Evolutionary conservation across 306 rosid species (phyloP).

Genomic region (Ormosia emarginata): DNA sequence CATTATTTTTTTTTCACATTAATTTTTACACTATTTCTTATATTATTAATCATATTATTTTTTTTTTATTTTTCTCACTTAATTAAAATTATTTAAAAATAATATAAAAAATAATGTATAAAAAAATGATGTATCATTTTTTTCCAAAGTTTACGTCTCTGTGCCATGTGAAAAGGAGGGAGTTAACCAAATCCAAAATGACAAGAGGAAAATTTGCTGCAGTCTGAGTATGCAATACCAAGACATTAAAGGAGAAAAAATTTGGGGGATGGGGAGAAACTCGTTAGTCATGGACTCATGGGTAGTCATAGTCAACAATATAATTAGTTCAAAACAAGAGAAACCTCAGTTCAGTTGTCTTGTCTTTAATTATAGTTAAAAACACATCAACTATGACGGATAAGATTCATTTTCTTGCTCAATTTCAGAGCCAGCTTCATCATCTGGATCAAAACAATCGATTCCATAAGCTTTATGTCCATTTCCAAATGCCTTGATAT

Average conservation of each 20-base stretch:
- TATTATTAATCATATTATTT: too few species aligned
- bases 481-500: slow-evolving; percentile 82
- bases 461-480: slow-evolving; percentile 72
- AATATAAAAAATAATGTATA: too few species aligned
- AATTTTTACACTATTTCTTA: too few species aligned
- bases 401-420: slow-evolving; percentile 54
- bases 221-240: neutral
- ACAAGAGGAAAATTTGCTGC: neutral
- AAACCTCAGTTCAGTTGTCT: neutral
- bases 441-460: slow-evolving; percentile 65
- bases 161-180: neutral
- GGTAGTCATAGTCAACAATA: slow-evolving; percentile 19
- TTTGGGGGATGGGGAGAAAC: neutral
- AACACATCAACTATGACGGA: slow-evolving; percentile 17
- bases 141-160: neutral
- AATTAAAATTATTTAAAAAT: too few species aligned
- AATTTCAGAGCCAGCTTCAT: slow-evolving; percentile 61
- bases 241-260: neutral
- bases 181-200: neutral
- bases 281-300: neutral
- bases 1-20: too few species aligned
- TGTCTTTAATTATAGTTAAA: slow-evolving; percentile 5
- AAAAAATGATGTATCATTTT: too few species aligned
- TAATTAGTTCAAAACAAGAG: slow-evolving; percentile 24
- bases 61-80: too few species aligned